Conservation (phyloP, 257 asterid genomes). For the Solanum okadae region DNA sequence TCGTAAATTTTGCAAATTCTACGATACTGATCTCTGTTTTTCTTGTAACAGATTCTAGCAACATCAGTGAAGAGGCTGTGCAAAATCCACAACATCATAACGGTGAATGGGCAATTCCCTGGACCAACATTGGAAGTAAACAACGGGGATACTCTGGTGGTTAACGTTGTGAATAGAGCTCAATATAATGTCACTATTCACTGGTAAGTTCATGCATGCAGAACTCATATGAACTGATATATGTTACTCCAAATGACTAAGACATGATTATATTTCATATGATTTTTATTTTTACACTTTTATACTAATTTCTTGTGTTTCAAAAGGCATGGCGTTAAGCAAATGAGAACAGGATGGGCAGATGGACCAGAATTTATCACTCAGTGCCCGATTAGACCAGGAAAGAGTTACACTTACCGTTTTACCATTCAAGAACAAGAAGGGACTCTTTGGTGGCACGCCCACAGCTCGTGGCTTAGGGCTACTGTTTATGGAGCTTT, state of each 20-base stretch:
- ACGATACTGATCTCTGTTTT: not conserved
- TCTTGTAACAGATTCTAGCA: slow-evolving; percentile 51
- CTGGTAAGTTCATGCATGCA: slow-evolving; percentile 34
- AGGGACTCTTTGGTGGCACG: slow-evolving; percentile 98
- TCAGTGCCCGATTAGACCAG: slow-evolving; percentile 84
- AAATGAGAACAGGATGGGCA: slow-evolving; percentile 71
- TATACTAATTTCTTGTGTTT: not conserved
- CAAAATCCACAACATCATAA: slow-evolving; percentile 50
- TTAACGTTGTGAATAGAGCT: slow-evolving; percentile 59
- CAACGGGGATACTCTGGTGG: slow-evolving; percentile 77
- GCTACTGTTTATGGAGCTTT: slow-evolving; percentile 86
- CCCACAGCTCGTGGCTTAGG: slow-evolving; percentile 93
- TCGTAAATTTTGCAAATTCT: no score
- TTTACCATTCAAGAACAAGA: slow-evolving; percentile 73
- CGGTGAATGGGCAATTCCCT: slow-evolving; percentile 75
- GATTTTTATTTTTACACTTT: not conserved
- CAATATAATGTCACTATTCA: slow-evolving; percentile 75
- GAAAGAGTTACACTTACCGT: slow-evolving; percentile 62
- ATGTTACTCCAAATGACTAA: not conserved
- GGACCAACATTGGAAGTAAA: slow-evolving; percentile 78
- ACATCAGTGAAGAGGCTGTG: slow-evolving; percentile 85
- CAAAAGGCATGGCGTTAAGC: slow-evolving; percentile 77
- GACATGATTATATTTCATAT: not conserved
- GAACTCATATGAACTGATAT: not conserved
- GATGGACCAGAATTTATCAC: slow-evolving; percentile 88